Evolutionary conservation across 495 filamentous ascomycete species (phyloP).

Genomic region (Hyaloscypha bicolor): DNA sequence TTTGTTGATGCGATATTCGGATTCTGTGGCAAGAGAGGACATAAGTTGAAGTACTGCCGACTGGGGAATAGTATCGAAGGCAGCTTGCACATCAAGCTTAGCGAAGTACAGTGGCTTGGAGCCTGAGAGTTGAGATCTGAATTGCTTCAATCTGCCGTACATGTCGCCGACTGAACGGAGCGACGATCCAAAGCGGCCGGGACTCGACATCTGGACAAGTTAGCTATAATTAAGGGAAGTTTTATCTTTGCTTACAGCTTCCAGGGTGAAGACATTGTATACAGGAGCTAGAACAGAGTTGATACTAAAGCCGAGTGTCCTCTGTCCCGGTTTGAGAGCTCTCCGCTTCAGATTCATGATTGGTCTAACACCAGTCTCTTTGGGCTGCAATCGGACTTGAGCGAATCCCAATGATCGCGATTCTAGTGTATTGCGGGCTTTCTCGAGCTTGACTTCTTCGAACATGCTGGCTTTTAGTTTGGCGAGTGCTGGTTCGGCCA

Average conservation of each 20-base stretch:
- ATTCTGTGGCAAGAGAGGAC: slow-evolving; percentile 58
- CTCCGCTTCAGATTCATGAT: slow-evolving; percentile 84
- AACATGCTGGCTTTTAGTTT: slow-evolving; percentile 75
- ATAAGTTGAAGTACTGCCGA: slow-evolving; percentile 67
- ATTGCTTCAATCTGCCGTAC: slow-evolving; percentile 70
- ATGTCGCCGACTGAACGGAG: slow-evolving; percentile 83
- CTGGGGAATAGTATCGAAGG: slow-evolving; percentile 96
- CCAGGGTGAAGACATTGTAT: slow-evolving; percentile 74
- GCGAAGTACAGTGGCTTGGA: slow-evolving; percentile 68
- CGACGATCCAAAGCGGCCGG: slow-evolving; percentile 67
- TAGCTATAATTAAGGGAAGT: slow-evolving; percentile 13
- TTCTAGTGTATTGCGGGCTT: slow-evolving; percentile 60
- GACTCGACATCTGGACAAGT: slow-evolving; percentile 49
- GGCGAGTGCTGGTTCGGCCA: slow-evolving; percentile 73
- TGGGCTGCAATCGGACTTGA: slow-evolving; percentile 80
- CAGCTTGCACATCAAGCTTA: slow-evolving; percentile 88
- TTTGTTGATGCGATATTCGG: slow-evolving; percentile 70
- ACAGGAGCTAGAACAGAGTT: slow-evolving; percentile 79
- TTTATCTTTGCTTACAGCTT: slow-evolving; percentile 55
- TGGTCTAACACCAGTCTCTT: slow-evolving; percentile 65
- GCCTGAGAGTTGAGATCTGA: slow-evolving; percentile 49
- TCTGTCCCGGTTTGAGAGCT: slow-evolving; percentile 52
- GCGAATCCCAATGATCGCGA: slow-evolving; percentile 71
- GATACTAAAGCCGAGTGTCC: slow-evolving; percentile 70
- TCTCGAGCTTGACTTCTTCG: slow-evolving; percentile 66